phyloP scores from a whole-genome alignment of 2,329 filamentous ascomycete species.

The Pezicula neosporulosa region DNA sequence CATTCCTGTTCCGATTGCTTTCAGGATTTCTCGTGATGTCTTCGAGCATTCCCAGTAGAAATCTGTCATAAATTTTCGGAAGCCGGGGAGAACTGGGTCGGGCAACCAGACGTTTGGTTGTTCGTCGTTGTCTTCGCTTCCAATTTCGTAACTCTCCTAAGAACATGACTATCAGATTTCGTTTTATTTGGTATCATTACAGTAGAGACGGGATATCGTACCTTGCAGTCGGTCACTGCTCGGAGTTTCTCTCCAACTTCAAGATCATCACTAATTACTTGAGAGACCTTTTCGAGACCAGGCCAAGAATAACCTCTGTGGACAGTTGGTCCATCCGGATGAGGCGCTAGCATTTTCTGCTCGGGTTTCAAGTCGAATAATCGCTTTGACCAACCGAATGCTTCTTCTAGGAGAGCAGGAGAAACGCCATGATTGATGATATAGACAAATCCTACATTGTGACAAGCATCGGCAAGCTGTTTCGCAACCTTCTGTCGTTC shows the following conservation, averaged over 20 bases:
- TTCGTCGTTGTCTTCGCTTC: conserved; percentile 38
- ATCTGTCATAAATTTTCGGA: conserved; percentile 41
- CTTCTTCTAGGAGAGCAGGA: conserved; percentile 33
- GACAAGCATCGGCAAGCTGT: conserved; percentile 37
- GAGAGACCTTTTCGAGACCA: conserved; percentile 49
- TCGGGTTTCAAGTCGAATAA: conserved; percentile 41
- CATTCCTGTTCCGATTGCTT: conserved; percentile 43
- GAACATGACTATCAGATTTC: conserved; percentile 1
- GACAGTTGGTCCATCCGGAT: conserved; percentile 43
- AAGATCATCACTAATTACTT: conserved; percentile 39
- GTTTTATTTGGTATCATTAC: conserved; percentile 4
- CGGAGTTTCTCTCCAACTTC: conserved; percentile 37
- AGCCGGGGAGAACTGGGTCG: conserved; percentile 39
- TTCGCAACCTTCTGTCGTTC: conserved; percentile 31
- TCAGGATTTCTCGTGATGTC: conserved; percentile 39
- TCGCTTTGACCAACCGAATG: conserved; percentile 39
- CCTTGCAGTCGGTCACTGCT: conserved; percentile 48
- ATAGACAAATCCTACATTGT: conserved; percentile 43
- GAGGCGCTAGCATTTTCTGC: conserved; percentile 45
- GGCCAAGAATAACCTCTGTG: conserved; percentile 55
- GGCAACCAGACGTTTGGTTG: conserved; percentile 50
- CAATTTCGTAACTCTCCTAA: conserved; percentile 52
- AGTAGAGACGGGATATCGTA: conserved; percentile 13
- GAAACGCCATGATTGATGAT: conserved; percentile 44
- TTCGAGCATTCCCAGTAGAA: conserved; percentile 47